Evolutionary conservation across 441 rosid genomes (phyloP).

Genomic region (Aleurites moluccanus): DNA sequence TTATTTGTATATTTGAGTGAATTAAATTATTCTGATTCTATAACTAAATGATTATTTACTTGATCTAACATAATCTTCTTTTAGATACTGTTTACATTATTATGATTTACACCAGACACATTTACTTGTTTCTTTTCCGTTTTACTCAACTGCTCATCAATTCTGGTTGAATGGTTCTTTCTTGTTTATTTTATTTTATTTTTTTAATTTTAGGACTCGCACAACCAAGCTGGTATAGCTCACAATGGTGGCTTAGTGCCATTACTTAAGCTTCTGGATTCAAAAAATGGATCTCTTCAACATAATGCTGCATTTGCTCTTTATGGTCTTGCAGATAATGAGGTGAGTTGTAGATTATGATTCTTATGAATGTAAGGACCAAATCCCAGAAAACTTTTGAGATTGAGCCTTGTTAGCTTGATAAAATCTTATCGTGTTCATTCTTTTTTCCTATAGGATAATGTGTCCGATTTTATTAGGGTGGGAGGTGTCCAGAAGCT

Average conservation of each 20-base stretch:
- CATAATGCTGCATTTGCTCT: slow-evolving; percentile 99
- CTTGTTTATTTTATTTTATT: slow-evolving; percentile 6
- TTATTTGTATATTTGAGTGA: neutral
- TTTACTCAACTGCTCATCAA: neutral
- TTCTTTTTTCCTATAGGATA: slow-evolving; percentile 62
- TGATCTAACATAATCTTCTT: neutral
- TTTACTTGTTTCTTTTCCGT: too few relatives aligned
- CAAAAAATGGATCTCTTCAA: slow-evolving; percentile 95
- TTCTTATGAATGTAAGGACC: slow-evolving; percentile 17
- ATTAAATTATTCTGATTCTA: neutral
- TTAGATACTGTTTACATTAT: neutral
- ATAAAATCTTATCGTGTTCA: slow-evolving; percentile 21
- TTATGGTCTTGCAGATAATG: slow-evolving; percentile 97
- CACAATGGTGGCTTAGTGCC: slow-evolving; percentile 92
- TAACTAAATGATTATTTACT: neutral
- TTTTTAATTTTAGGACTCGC: slow-evolving; percentile 60
- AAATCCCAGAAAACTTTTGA: slow-evolving; percentile 18
- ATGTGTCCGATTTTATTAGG: slow-evolving; percentile 90
- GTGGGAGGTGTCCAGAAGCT: slow-evolving; percentile 96
- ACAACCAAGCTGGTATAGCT: slow-evolving; percentile 97
- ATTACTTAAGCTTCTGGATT: slow-evolving; percentile 88
- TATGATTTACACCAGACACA: neutral
- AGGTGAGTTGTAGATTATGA: slow-evolving; percentile 48
- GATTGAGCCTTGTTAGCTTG: slow-evolving; percentile 7
- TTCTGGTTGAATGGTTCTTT: slow-evolving; percentile 9